Percentiles rank a stretch among this genome's conserved stretches.
phyloP scores from a whole-genome alignment of 257 asterid genomes.

The Eustoma russellianum region DNA sequence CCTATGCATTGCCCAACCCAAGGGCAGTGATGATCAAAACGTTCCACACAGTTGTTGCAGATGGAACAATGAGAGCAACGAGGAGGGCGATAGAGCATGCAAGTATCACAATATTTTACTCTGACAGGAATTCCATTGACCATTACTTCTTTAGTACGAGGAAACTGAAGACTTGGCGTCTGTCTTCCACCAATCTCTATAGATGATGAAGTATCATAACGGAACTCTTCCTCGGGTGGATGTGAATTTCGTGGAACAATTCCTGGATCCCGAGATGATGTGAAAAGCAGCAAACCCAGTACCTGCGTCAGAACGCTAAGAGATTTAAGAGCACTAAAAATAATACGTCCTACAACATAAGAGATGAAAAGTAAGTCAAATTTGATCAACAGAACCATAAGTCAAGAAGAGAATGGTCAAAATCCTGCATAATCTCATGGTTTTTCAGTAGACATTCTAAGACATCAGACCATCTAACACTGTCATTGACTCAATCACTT shows the following conservation, averaged over 20 bases:
- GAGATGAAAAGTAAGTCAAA: too few species aligned
- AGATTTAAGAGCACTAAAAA: too few species aligned
- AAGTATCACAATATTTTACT: slow-evolving; percentile 94
- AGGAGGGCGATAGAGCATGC: slow-evolving; percentile 99
- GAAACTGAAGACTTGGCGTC: slow-evolving; percentile 91
- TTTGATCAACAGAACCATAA: slow-evolving; percentile 2
- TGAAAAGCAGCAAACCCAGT: slow-evolving; percentile 61
- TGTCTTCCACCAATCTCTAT: slow-evolving; percentile 82
- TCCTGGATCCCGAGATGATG: slow-evolving; percentile 97
- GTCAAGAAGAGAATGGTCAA: not conserved
- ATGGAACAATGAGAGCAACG: slow-evolving; percentile 99
- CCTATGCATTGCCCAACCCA: slow-evolving; percentile 89
- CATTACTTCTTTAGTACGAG: slow-evolving; percentile 92
- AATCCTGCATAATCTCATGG: too few species aligned
- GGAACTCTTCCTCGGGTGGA: slow-evolving; percentile 94
- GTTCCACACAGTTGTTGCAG: slow-evolving; percentile 85
- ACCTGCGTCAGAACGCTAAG: slow-evolving; percentile 34
- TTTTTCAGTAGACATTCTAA: too few species aligned
- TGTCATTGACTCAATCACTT: too few species aligned
- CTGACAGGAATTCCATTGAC: slow-evolving; percentile 87
- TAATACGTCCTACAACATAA: too few species aligned
- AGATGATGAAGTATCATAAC: slow-evolving; percentile 60
- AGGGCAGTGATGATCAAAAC: slow-evolving; percentile 87
- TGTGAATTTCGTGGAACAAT: slow-evolving; percentile 91
- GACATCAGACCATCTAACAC: too few species aligned